phyloP scores from a whole-genome alignment of 306 rosid genomes.

The Inga laurina region DNA sequence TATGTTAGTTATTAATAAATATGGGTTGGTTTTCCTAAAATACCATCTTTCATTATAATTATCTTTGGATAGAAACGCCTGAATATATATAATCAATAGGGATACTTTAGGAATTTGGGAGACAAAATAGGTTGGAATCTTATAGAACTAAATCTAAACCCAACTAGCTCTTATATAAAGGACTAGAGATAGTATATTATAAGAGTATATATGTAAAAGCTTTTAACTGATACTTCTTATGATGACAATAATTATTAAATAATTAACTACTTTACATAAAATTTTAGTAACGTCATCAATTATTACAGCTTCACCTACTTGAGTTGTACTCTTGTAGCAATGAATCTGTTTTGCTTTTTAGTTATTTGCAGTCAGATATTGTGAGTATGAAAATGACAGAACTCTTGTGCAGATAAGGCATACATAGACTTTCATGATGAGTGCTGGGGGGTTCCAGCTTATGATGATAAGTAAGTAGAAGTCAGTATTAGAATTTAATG shows the following conservation, averaged over 20 bases:
- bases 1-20: too few relatives aligned
- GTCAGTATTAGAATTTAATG: not conserved
- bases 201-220: not conserved
- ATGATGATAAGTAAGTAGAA: conserved; percentile 71
- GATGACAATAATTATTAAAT: not conserved
- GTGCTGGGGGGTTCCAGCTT: conserved; percentile 98
- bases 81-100: too few relatives aligned
- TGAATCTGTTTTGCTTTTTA: not conserved
- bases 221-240: not conserved
- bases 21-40: too few relatives aligned
- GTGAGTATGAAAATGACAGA: conserved; percentile 29
- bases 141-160: not conserved
- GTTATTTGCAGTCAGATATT: not conserved
- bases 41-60: too few relatives aligned
- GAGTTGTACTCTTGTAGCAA: too few relatives aligned
- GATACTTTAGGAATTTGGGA: too few relatives aligned
- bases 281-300: too few relatives aligned
- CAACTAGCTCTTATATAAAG: too few relatives aligned
- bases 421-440: conserved; percentile 93
- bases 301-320: too few relatives aligned
- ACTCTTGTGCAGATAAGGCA: conserved; percentile 60
- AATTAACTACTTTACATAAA: not conserved
- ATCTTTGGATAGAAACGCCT: too few relatives aligned
- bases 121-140: not conserved
- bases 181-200: not conserved